Evolutionary conservation across 1,139 yeast species (phyloP).

Genomic region (Candida frijolesensis): DNA sequence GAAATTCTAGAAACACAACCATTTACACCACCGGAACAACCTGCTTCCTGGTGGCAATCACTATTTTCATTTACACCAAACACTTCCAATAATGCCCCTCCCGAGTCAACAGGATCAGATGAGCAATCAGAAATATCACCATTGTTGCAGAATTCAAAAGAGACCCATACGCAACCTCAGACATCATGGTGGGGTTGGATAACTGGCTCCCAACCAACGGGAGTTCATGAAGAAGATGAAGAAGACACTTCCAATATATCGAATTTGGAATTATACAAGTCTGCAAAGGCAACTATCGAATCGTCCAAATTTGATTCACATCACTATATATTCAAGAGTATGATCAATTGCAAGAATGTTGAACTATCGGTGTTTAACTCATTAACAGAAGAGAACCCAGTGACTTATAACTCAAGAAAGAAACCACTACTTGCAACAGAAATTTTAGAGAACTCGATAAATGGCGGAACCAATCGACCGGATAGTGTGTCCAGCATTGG

Average conservation of each 20-base stretch:
- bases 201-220: constrained; percentile 16
- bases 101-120: neutral
- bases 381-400: constrained; percentile 41
- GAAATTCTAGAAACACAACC: neutral
- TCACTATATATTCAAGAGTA: constrained; percentile 39
- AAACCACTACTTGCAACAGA: constrained; percentile 40
- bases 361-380: constrained; percentile 44
- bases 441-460: constrained; percentile 28
- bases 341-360: constrained; percentile 21
- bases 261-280: constrained; percentile 30
- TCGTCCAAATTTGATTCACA: constrained; percentile 32
- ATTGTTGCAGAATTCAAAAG: constrained; percentile 5
- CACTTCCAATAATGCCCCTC: neutral
- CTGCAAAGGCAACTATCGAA: constrained; percentile 42
- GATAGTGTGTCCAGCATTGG: constrained; percentile 2
- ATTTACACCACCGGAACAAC: neutral
- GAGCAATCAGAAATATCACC: constrained; percentile 15
- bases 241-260: constrained; percentile 15
- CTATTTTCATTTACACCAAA: neutral
- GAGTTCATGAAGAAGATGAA: constrained; percentile 22
- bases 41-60: constrained; percentile 2
- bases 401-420: constrained; percentile 34
- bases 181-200: constrained; percentile 29
- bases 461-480: constrained; percentile 7
- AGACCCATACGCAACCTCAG: neutral